Base-by-base conservation (phyloP, 257 asterid species). In the Solanum ossicruentum region DNA sequence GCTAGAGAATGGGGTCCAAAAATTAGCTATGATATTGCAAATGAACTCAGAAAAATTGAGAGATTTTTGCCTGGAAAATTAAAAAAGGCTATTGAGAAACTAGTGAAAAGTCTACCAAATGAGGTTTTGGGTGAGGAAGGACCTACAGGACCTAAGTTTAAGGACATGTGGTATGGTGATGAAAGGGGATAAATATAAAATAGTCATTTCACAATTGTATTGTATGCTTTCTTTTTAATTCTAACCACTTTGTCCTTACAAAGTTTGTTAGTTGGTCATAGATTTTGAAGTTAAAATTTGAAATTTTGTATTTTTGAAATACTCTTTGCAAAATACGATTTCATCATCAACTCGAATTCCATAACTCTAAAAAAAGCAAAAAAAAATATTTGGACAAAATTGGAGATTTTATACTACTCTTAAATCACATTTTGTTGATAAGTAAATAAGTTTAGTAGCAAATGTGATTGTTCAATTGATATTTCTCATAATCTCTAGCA, bases 111-210 rank as follows among this genome's bases (percentile, higher is more conserved):
- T 12, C 61, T 95, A 9, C 99, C 99, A 1, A 84, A 83, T 83
- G 98, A 95, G 81, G 94, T 91, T 71, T 72, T 93, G 82, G 98
- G 98, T 67, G 95, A 95, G 51, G 96, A 94, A 70, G 98, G 98
- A 45, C 98, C 98, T 0, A 88, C 87, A 32, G 99, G 99, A 12
- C 99, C 99, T 8, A 95, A 92, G 88, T 90, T 89, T 87, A 95
- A 95, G 84, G 97, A 93, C 73, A 91, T 84, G 87, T 95, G 98
- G 99, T 16, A 16, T 86, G 95, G 95, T 65, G 99, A 95, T 91
- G 98, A 95, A 87, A 91, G 93, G 70, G 81, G 73, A 72, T 92
- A 63, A 82, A 23, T 12, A 20, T n/a, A 18, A 41, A 20, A 11
- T 72, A 43, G 36, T 13, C 8, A 43, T 45, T 72, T 41, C 79